Evolutionary conservation across 768 basidiomycete species (phyloP), one percentile per base, ranked within the genome.

Genomic region (Tricholoma bakamatsutake): DNA sequence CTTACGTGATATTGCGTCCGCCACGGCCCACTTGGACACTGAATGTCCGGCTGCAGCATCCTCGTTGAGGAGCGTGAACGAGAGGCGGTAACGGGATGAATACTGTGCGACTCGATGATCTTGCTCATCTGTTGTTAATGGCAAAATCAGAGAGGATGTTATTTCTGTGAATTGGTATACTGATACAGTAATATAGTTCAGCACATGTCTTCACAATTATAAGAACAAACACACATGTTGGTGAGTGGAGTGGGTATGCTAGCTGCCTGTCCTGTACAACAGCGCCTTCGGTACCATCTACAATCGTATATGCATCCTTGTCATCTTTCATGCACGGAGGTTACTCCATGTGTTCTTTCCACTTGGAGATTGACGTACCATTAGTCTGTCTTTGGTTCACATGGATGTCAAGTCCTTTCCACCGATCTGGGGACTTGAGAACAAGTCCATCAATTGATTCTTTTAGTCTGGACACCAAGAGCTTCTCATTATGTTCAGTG

Each of bases 61-160:
- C 71, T 98, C 93, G 65, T 98, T 96, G 51, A 99, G 72, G 6
- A 99, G 74, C 12, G 89, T 90, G 73, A 98, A 97, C n/a, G 92
- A 84, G 12, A 98, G 79, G 42, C 93, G 87, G 68, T 91, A 90
- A 45, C 82, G 83, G 4, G 84, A 80, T 11, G 94, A 80, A 67
- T 91, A 98, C 69, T 90, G 90, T 37, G 83, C 80, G 52, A 80
- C 76, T 30, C 80, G 75, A 47, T 80, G 73, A 52, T 70, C 65
- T 15, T 70, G 67, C 28, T 69, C 63, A n/a, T 77, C 67, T 3
- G 77, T 71, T 1, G 72, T 80, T 63, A 52, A 85, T 58, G 64
- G 76, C 54, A 57, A 67, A 45, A 83, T 62, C 33, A 76, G 74
- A 37, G 63, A 64, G n/a, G 72, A 64, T 48, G 76, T 58, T 10